These are phyloP conservation scores for Phylloporus sp. DNA, from an alignment of 768 basidiomycete genomes.

Conservation along the genomic window DNA sequence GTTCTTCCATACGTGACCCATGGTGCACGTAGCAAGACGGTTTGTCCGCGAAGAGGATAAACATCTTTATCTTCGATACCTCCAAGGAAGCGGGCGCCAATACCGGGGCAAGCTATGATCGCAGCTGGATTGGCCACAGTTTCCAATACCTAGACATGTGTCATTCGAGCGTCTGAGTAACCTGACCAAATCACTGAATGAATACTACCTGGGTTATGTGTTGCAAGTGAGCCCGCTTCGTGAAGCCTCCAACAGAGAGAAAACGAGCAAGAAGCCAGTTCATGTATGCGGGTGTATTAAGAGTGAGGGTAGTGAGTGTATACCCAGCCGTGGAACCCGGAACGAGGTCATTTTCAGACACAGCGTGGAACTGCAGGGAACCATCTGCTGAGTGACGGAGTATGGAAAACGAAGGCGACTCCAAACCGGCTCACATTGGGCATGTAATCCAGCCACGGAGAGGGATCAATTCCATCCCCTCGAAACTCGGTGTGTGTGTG, in stretches of 20 bases:
- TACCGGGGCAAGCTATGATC: constrained; percentile 64
- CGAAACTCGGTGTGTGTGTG: constrained; percentile 60
- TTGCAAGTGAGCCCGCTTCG: constrained; percentile 55
- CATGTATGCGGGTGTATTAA: constrained; percentile 61
- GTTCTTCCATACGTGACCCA: constrained; percentile 41
- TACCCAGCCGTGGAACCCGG: constrained; percentile 44
- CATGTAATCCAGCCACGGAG: constrained; percentile 43
- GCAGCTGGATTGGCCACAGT: constrained; percentile 29
- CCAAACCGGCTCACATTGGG: constrained; percentile 40
- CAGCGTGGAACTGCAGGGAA: constrained; percentile 28
- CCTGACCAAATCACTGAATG: not conserved
- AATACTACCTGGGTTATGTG: constrained; percentile 57
- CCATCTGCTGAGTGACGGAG: not conserved
- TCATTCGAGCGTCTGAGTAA: not conserved
- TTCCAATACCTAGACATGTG: constrained; percentile 12
- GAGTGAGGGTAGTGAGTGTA: constrained; percentile 61
- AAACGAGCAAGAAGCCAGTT: constrained; percentile 60
- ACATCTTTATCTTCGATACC: constrained; percentile 47
- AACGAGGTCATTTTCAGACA: constrained; percentile 39
- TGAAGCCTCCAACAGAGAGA: constrained; percentile 53
- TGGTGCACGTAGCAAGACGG: constrained; percentile 41
- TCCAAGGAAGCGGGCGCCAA: constrained; percentile 51
- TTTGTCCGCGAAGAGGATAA: constrained; percentile 46
- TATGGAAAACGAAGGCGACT: not conserved
- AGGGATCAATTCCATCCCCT: constrained; percentile 31